Conservation (phyloP, 2,329 filamentous ascomycete genomes). For the Pseudomassariella vexata region DNA sequence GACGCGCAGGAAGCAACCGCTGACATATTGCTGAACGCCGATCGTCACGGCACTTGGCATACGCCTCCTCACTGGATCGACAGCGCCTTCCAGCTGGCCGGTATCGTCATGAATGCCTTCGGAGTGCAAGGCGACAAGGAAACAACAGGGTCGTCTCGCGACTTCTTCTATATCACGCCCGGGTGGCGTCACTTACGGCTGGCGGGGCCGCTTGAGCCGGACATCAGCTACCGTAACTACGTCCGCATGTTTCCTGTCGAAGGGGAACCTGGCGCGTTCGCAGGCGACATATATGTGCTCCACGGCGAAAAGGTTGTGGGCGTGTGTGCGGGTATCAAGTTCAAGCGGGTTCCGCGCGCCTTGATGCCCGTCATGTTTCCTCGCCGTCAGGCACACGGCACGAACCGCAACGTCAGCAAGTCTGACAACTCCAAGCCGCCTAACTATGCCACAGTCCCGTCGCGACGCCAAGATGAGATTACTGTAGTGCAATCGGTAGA, state of each 20-base stretch:
- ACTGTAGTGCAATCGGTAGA: too few relatives aligned
- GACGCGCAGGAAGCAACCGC: constrained; percentile 45
- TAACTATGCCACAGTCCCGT: too few relatives aligned
- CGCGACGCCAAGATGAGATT: too few relatives aligned
- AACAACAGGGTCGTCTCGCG: too few relatives aligned
- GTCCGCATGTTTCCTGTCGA: constrained; percentile 29
- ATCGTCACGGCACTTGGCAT: constrained; percentile 38
- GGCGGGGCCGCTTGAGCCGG: constrained; percentile 20
- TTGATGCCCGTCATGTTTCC: constrained; percentile 34
- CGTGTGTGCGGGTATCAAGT: constrained; percentile 26
- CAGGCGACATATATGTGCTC: constrained; percentile 30
- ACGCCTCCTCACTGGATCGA: constrained; percentile 51
- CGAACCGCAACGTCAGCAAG: too few relatives aligned
- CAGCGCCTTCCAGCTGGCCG: constrained; percentile 45
- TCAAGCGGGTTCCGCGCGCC: constrained; percentile 29
- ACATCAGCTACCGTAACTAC: constrained; percentile 28
- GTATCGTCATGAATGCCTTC: constrained; percentile 51
- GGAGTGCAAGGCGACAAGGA: constrained; percentile 36
- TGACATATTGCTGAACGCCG: constrained; percentile 33
- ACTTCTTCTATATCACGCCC: constrained; percentile 30
- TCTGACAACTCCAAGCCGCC: too few relatives aligned
- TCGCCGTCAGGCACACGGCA: constrained; percentile 19
- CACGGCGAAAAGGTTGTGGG: constrained; percentile 26
- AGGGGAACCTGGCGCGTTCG: constrained; percentile 18
- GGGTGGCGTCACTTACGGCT: constrained; percentile 29